Conservation (phyloP, 2,329 filamentous ascomycete genomes). For the Sporothrix variecibatus region DNA sequence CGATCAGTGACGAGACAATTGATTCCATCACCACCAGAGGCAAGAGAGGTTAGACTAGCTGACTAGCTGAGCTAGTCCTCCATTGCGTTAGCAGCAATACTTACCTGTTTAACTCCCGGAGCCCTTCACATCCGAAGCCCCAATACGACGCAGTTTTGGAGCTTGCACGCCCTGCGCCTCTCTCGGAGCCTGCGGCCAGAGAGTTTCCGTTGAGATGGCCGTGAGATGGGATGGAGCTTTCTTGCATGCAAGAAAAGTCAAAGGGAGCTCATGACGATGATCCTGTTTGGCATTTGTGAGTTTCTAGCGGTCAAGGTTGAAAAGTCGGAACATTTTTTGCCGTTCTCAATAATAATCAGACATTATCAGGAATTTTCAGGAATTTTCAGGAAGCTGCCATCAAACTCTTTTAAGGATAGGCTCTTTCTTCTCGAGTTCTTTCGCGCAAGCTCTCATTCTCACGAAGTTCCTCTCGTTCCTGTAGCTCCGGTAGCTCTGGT, state of each 20-base stretch:
- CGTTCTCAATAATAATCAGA: neutral
- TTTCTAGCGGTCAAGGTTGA: neutral
- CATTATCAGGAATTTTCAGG: neutral
- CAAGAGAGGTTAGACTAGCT: neutral
- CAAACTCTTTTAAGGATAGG: neutral
- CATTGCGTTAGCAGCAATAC: constrained; percentile 1
- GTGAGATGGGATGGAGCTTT: constrained; percentile 1
- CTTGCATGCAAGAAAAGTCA: neutral
- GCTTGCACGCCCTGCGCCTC: constrained; percentile 2
- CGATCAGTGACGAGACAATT: neutral
- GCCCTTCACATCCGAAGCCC: neutral
- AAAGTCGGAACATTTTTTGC: neutral
- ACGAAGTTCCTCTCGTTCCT: neutral
- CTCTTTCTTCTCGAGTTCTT: neutral
- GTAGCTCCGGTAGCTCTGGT: neutral
- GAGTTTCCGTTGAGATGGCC: neutral
- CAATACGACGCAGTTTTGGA: neutral
- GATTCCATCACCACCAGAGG: neutral
- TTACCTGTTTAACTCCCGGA: neutral
- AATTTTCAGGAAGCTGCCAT: neutral
- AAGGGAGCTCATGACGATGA: neutral
- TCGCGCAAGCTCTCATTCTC: neutral
- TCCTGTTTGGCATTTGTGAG: neutral
- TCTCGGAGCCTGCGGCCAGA: neutral
- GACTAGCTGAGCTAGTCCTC: neutral